Base-by-base conservation (phyloP, 83 land plant species). In the Picea abies region DNA sequence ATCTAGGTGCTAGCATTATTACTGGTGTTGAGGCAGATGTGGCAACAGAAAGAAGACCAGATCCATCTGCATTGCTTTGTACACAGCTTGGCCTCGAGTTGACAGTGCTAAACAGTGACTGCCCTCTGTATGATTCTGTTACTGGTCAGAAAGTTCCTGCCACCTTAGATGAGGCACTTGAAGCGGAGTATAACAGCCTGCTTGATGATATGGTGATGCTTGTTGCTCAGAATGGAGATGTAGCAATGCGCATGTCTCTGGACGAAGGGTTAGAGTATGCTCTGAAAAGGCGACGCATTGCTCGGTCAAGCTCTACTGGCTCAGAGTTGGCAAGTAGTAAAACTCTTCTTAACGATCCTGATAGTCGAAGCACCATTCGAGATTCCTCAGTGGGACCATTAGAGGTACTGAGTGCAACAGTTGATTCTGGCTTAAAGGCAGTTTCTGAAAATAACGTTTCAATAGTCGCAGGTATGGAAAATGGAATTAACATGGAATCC, bases 1-100 rank as follows among this genome's bases (percentile, higher is more conserved):
- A 97, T 90, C 91, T 97, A 85, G 99, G 99, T 22, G 99, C 99
- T 75, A 97, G 99, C 84, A 97, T 97, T 49, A 97, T 97, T 39
- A 97, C 99, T 60, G 98, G 99, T 65, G 95, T 95, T 32, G 96
- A 95, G 86, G 99, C 98, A 26, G 98, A 97, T 90, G 91, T 97
- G 47, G 92, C 90, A 52, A 91, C 98, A 66, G 98, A 94, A 82
- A 90, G 99, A 81, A 89, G 98, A 80, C 91, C 99, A 12, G 99
- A 97, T 79, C 99, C 99, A 77, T 94, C 98, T 79, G 90, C 99
- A 12, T 82, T 97, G 79, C 77, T 97, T 29, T 97, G 99, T 91
- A 85, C 87, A 71, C 99, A 97, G 86, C 87, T 97, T 77, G 97
- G 97, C n/a, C 92, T 97, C 76, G 93, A 94, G 83, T 87, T 97